Base-by-base conservation (phyloP, 129 eudicot species). In the Artemisia argyi region DNA sequence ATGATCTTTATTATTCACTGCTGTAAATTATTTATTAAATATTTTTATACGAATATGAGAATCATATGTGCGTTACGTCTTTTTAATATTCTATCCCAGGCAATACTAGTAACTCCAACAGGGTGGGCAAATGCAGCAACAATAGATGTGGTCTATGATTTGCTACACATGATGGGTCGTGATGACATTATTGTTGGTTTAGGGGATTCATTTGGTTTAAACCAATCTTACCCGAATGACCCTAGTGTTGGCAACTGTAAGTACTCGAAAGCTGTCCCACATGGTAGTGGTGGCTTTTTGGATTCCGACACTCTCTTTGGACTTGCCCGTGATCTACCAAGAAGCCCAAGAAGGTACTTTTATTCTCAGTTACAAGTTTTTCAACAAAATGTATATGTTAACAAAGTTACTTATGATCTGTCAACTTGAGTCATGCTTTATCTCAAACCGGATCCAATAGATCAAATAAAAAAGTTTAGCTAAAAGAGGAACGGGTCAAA, bases 81-180 rank as follows among this genome's bases (percentile, higher is more conserved):
- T 19, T 65, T 12, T 7, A 54, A 57, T 72, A 2, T 0, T 53
- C 68, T 59, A 60, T n/a, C 65, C 17, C 74, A 92, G 98, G 98
- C 95, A 15, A 78, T 92, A 83, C 70, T 92, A 14, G 83, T 87
- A 61, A 92, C 81, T 48, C 85, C 96, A 19, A 89, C 91, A 50
- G 96, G 98, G 20, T 92, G 98, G 98, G 98, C 98, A 42, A 89
- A 79, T 80, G 91, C 96, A 35, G 98, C 90, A 69, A 87, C 96
- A 17, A 84, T 92, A 61, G 98, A 89, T 68, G 69, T 85, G 2
- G 77, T 92, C 26, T 92, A 92, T 59, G 98, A 92, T 78, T 72
- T 92, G 77, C 80, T 92, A 71, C 96, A 92, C 59, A 89, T 92
- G 98, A 92, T 92, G 98, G 98, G 98, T 15, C 96, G 98, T 22